Conservation (phyloP, 2,329 filamentous ascomycete genomes). For the Curvularia sp. region DNA sequence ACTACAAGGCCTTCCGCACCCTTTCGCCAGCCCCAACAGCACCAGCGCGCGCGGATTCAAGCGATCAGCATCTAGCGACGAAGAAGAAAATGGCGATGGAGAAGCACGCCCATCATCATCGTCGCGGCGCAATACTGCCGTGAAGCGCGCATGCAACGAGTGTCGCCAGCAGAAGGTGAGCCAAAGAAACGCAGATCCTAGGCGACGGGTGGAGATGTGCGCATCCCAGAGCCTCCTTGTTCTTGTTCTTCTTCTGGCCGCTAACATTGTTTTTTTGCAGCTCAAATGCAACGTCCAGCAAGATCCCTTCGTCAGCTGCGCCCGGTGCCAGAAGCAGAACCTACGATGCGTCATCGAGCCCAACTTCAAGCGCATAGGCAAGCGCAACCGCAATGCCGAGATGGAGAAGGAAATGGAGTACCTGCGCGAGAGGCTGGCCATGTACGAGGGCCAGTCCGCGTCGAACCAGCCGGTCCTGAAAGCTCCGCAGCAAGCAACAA, state of each 20-base stretch:
- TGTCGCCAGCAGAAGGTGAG: constrained; percentile 84
- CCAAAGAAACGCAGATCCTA: neutral
- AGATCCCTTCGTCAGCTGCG: constrained; percentile 79
- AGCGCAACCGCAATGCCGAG: constrained; percentile 82
- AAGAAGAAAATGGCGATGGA: constrained; percentile 46
- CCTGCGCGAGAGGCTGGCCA: constrained; percentile 63
- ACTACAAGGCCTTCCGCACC: constrained; percentile 34
- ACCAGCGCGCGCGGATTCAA: constrained; percentile 46
- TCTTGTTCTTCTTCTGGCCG: constrained; percentile 2
- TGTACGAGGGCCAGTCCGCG: constrained; percentile 63
- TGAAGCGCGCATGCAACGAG: constrained; percentile 82
- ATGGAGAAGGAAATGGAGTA: constrained; percentile 83
- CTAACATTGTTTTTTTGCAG: constrained; percentile 54
- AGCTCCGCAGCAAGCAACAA: constrained; percentile 33
- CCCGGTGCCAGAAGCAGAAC: constrained; percentile 78
- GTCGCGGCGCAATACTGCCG: constrained; percentile 45
- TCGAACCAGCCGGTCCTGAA: constrained; percentile 37
- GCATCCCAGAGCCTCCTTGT: neutral
- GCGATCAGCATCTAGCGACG: constrained; percentile 48
- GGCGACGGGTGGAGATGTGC: neutral
- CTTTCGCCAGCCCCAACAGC: constrained; percentile 42
- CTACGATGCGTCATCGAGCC: constrained; percentile 86
- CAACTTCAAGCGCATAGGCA: constrained; percentile 84
- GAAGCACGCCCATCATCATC: constrained; percentile 35
- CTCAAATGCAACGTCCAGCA: constrained; percentile 84